Percentiles rank a stretch among this genome's conserved stretches.
These are phyloP conservation scores for Agaricus blazei DNA, from an alignment of 768 basidiomycete genomes.

Conservation along the genomic window DNA sequence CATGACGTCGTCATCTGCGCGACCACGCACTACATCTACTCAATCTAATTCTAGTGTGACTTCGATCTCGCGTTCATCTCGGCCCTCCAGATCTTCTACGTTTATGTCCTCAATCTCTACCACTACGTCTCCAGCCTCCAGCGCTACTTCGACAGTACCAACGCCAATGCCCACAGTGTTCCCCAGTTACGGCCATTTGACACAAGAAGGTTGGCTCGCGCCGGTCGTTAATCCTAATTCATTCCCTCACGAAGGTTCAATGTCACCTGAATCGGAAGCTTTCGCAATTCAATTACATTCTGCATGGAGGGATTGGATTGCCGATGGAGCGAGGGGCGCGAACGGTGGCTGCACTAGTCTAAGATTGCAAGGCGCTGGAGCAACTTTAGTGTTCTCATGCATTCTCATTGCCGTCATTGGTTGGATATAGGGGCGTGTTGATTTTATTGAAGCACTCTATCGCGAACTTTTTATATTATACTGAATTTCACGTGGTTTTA, in stretches of 20 bases:
- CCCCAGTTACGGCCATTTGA: conserved; percentile 39
- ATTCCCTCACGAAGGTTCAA: conserved; percentile 37
- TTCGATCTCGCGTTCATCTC: too few relatives aligned
- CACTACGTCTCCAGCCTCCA: not conserved
- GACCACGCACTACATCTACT: conserved; percentile 8
- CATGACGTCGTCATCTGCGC: conserved; percentile 11
- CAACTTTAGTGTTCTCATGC: not conserved
- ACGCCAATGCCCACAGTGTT: not conserved
- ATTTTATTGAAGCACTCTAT: too few relatives aligned
- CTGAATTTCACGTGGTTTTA: too few relatives aligned
- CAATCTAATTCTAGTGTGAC: not conserved
- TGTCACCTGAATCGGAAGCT: conserved; percentile 74
- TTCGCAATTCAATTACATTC: conserved; percentile 75
- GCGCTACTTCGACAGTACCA: not conserved
- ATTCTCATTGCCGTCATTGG: too few relatives aligned
- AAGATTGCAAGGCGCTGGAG: not conserved
- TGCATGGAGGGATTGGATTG: conserved; percentile 72
- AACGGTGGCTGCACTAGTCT: not conserved
- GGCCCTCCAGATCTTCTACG: too few relatives aligned
- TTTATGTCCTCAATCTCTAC: not conserved
- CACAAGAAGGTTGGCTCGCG: conserved; percentile 56
- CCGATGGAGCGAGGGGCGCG: conserved; percentile 43
- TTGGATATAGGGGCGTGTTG: too few relatives aligned
- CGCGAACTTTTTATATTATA: too few relatives aligned
- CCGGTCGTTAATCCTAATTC: conserved; percentile 74